Percentiles rank a stretch among this genome's conserved stretches.
Conservation (phyloP, 139 green algal species). For the Bryopsis sp. region DNA sequence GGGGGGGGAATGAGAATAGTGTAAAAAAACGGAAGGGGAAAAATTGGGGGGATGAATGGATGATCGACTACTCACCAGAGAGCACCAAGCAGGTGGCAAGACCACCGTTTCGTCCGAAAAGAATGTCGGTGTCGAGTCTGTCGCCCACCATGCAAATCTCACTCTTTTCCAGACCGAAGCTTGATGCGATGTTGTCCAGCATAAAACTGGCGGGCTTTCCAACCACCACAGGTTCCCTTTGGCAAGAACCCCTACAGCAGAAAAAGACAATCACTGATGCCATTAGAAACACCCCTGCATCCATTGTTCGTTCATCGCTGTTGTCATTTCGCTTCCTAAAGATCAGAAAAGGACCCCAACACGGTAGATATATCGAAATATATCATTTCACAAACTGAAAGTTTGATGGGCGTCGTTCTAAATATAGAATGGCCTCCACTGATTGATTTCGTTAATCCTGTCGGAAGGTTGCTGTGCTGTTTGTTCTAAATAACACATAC, state of each 20-base stretch:
- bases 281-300: no score
- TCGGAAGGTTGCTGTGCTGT: no score
- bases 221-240: slow-evolving; percentile 86
- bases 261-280: no score
- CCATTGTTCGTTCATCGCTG: no score
- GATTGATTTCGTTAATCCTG: no score
- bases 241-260: slow-evolving; percentile 61
- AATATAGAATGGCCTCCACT: no score
- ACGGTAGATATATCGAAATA: no score
- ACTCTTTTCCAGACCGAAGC: slow-evolving; percentile 50
- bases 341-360: no score
- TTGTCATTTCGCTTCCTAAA: no score
- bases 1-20: slow-evolving; percentile 11
- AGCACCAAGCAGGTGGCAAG: slow-evolving; percentile 77
- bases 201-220: slow-evolving; percentile 95
- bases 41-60: background rate
- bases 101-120: slow-evolving; percentile 94
- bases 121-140: slow-evolving; percentile 97
- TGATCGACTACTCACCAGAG: slow-evolving; percentile 45
- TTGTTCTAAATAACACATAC: no score
- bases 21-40: background rate
- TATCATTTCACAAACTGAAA: no score
- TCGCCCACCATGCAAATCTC: slow-evolving; percentile 99
- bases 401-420: no score
- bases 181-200: slow-evolving; percentile 86